These are phyloP conservation scores for Stereum hirsutum DNA, from an alignment of 1,284 basidiomycete species.

Conservation along the genomic window DNA sequence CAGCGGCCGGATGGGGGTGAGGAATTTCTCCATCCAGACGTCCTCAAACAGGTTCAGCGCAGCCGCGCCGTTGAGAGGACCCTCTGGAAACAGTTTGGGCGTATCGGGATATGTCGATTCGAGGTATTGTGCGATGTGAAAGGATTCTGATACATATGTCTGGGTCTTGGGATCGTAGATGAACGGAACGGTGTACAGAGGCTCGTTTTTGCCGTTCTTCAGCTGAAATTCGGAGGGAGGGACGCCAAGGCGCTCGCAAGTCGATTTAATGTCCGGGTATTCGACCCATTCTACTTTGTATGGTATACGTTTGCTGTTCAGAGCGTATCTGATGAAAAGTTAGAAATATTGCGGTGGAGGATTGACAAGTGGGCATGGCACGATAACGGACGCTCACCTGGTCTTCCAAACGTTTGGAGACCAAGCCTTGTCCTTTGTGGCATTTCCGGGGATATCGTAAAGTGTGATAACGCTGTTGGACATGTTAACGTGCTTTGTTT, in stretches of 20 bases:
- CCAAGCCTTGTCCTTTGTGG: constrained; percentile 13
- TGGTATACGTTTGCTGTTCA: constrained; percentile 29
- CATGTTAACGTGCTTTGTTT: too few relatives aligned
- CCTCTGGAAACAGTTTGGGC: neutral
- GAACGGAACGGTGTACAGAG: constrained; percentile 27
- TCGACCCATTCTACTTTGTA: constrained; percentile 30
- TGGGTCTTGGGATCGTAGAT: constrained; percentile 23
- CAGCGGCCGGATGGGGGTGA: neutral
- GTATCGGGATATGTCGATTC: constrained; percentile 23
- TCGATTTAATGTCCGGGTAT: constrained; percentile 25
- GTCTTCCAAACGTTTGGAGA: constrained; percentile 20
- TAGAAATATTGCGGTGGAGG: too few relatives aligned
- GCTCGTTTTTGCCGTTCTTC: constrained; percentile 17
- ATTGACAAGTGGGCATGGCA: too few relatives aligned
- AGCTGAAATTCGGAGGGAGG: constrained; percentile 18
- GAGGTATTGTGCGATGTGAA: constrained; percentile 27
- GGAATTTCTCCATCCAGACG: neutral
- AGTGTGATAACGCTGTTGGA: constrained; percentile 10
- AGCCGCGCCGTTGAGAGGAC: neutral
- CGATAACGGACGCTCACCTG: too few relatives aligned
- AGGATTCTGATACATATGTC: constrained; percentile 23
- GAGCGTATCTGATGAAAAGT: constrained; percentile 26
- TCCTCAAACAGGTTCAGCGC: constrained; percentile 1
- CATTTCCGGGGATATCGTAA: constrained; percentile 18
- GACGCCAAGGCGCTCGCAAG: constrained; percentile 21